Evolutionary conservation across 495 filamentous ascomycete genomes (phyloP).

Genomic region (Hyaloscypha variabilis): DNA sequence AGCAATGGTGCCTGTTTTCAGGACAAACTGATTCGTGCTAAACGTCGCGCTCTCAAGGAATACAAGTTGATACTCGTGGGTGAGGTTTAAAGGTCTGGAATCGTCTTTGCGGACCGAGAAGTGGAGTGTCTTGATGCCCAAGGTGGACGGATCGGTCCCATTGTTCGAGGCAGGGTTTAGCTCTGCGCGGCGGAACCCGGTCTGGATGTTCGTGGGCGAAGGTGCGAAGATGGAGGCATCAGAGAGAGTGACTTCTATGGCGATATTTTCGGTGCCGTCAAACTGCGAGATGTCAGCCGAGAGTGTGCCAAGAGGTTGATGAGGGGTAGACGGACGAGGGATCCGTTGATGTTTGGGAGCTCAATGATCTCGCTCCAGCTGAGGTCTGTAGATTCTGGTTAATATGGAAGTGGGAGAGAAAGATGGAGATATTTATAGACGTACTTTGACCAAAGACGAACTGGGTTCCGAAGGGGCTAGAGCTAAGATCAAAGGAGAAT

Average conservation of each 20-base stretch:
- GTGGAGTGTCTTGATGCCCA: slow-evolving; percentile 49
- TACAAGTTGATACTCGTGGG: slow-evolving; percentile 52
- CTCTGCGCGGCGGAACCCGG: slow-evolving; percentile 52
- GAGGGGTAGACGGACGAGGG: slow-evolving; percentile 30
- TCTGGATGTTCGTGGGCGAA: slow-evolving; percentile 40
- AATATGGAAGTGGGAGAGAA: neutral
- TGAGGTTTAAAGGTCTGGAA: slow-evolving; percentile 44
- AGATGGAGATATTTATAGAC: too few relatives aligned
- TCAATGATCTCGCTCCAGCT: slow-evolving; percentile 34
- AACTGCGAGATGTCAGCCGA: slow-evolving; percentile 28
- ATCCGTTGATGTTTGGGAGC: slow-evolving; percentile 28
- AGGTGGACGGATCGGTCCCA: slow-evolving; percentile 45
- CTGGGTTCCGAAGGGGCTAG: slow-evolving; percentile 37
- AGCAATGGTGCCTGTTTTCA: slow-evolving; percentile 51
- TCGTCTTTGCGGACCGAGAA: slow-evolving; percentile 49
- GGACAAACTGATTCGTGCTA: slow-evolving; percentile 48
- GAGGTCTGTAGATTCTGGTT: slow-evolving; percentile 24
- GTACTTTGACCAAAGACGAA: slow-evolving; percentile 37
- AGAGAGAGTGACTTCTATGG: slow-evolving; percentile 34
- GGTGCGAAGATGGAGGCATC: slow-evolving; percentile 52
- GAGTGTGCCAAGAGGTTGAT: neutral
- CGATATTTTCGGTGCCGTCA: slow-evolving; percentile 32
- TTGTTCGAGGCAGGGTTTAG: slow-evolving; percentile 45
- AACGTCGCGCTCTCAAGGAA: slow-evolving; percentile 52
- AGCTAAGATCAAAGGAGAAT: slow-evolving; percentile 35